These are phyloP conservation scores for Stellera chamaejasme DNA, from an alignment of 345 rosid genomes.

Conservation along the genomic window DNA sequence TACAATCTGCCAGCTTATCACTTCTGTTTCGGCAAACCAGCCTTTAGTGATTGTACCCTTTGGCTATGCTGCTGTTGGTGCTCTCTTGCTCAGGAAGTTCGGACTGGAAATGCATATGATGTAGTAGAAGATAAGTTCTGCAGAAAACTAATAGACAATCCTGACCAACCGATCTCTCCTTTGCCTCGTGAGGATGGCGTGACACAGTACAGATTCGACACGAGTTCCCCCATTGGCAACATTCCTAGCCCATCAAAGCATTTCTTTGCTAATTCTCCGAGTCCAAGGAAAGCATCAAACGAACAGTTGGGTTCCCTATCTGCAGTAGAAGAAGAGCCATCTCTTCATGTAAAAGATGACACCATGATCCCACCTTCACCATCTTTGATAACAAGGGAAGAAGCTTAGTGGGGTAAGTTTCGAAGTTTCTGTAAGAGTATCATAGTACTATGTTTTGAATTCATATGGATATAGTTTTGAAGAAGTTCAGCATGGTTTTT, in stretches of 20 bases:
- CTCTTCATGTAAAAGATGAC: conserved; percentile 30
- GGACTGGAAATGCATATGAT: conserved; percentile 68
- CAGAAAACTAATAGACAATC: conserved; percentile 16
- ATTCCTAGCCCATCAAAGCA: conserved; percentile 23
- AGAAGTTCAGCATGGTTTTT: conserved; percentile 10
- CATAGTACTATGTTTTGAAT: neutral
- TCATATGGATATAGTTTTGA: neutral
- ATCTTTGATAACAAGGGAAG: conserved; percentile 40
- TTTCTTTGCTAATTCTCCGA: conserved; percentile 26
- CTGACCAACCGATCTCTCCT: conserved; percentile 29
- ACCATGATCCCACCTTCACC: conserved; percentile 65
- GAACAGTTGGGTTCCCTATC: conserved; percentile 35
- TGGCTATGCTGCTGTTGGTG: conserved; percentile 97
- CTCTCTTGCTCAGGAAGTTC: conserved; percentile 84
- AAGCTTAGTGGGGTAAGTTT: conserved; percentile 16
- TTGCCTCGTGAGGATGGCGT: conserved; percentile 43
- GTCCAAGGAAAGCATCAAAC: conserved; percentile 38
- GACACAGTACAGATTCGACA: conserved; percentile 19
- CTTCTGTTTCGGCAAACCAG: conserved; percentile 57
- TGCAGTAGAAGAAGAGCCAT: conserved; percentile 33
- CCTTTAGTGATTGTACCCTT: conserved; percentile 51
- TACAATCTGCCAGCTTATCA: conserved; percentile 64
- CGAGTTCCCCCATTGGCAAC: conserved; percentile 27
- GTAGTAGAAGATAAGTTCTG: conserved; percentile 55
- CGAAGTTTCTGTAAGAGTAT: neutral